These are phyloP conservation scores for Diaporthe vexans DNA, from an alignment of 2,329 filamentous ascomycete genomes.

Conservation along the genomic window DNA sequence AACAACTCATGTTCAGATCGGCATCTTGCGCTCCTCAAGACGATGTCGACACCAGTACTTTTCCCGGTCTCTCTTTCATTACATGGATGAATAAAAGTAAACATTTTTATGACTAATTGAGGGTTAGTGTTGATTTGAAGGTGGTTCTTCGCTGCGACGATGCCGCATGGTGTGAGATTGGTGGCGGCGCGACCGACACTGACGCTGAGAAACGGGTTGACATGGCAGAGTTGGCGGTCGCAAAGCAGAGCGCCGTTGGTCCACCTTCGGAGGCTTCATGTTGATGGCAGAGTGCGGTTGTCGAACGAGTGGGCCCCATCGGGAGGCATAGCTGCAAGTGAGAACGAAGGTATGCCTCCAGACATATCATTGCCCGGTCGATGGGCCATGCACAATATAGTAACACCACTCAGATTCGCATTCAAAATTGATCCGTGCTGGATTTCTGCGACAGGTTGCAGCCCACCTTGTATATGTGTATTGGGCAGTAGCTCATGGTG, in stretches of 20 bases:
- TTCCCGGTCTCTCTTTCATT: neutral
- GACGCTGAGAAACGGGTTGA: neutral
- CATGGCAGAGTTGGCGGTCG: constrained; percentile 20
- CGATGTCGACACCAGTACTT: neutral
- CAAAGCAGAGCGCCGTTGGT: neutral
- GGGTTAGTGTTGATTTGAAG: neutral
- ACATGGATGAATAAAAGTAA: neutral
- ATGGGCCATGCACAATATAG: neutral
- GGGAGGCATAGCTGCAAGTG: constrained; percentile 72
- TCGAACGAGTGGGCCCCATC: constrained; percentile 87
- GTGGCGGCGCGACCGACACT: constrained; percentile 12
- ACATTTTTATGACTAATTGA: neutral
- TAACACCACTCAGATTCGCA: constrained; percentile 67
- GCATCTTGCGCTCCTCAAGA: neutral
- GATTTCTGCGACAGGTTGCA: constrained; percentile 79
- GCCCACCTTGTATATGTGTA: neutral
- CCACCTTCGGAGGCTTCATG: constrained; percentile 39
- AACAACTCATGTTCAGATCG: neutral
- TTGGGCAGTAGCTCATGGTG: constrained; percentile 26
- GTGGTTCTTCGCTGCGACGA: constrained; percentile 17
- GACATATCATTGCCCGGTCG: neutral
- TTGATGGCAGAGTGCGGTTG: constrained; percentile 60
- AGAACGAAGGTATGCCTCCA: constrained; percentile 63
- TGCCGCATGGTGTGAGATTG: constrained; percentile 35
- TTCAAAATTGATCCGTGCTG: constrained; percentile 76